Base-by-base conservation (phyloP, 2,329 filamentous ascomycete species). In the Fusarium oligoseptatum region DNA sequence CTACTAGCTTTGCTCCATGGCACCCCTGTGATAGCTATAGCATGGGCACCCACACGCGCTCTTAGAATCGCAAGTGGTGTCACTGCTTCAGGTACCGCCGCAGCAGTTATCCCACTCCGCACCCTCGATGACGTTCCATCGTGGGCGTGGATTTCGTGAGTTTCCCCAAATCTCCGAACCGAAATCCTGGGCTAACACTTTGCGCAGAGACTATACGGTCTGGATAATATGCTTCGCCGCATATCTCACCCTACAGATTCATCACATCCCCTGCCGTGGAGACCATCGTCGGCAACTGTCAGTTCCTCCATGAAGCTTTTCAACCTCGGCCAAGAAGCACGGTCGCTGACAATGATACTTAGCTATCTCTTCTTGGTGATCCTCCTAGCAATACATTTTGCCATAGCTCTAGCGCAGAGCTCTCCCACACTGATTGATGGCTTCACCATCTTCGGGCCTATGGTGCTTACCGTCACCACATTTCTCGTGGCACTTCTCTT, bases 61-160 rank as follows among this genome's bases (percentile, higher is more conserved):
- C 56, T 60, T 4, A 60, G 56, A 6, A 60, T 60, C 56, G 56
- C 36, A n/a, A 60, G 56, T 41, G 56, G 56, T 14, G 24, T 60
- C 3, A 37, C 36, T 3, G 34, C 56, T 27, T 20, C 56, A 15
- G 6, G 56, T 2, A 6, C 56, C 2, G 56, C 36, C 17, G 15
- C 36, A 2, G 56, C 36, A 12, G 56, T 41, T 6, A 60, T 60
- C 11, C 56, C 56, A 0, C 56, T 60, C 11, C 56, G 56, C 56
- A 60, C 56, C 10, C 43, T 60, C 6, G 56, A 60, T 5, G 36
- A 11, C 10, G 34, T 60, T 15, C 24, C 56, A 27, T 24, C 36
- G 3, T 60, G 56, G 56, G 56, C 56, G 15, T 60, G 56, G 56
- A 20, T 41, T 22, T 17, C 56, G 56, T 60, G 15, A 41, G 56